Conservation (phyloP, 2,329 filamentous ascomycete species). For the Chlorencoelia australis region DNA sequence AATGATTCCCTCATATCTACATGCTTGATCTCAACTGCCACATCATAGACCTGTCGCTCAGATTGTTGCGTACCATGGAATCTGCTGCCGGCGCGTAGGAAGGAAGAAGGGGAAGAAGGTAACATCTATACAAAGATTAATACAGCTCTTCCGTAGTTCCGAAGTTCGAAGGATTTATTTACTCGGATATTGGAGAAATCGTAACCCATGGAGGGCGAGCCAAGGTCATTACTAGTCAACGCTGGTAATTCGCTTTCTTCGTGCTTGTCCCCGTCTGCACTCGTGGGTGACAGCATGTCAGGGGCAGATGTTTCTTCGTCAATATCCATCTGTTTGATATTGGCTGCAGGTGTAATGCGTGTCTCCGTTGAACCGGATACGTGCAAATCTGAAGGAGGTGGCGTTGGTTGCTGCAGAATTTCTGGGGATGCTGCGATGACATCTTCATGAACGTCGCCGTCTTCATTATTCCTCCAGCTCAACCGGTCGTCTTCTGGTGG, state of each 20-base stretch:
- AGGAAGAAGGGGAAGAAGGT: conserved; percentile 75
- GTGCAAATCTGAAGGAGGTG: conserved; percentile 20
- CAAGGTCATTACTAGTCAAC: conserved; percentile 23
- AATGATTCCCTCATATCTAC: conserved; percentile 92
- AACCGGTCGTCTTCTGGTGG: conserved; percentile 33
- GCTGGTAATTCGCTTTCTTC: conserved; percentile 28
- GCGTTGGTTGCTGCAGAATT: conserved; percentile 23
- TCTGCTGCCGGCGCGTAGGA: conserved; percentile 74
- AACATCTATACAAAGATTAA: conserved; percentile 30
- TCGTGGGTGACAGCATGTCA: conserved; percentile 27
- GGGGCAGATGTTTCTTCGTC: conserved; percentile 28
- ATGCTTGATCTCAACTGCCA: conserved; percentile 94
- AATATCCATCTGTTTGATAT: conserved; percentile 32
- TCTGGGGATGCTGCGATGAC: conserved; percentile 18
- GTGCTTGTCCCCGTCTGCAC: conserved; percentile 30
- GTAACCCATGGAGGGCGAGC: conserved; percentile 39
- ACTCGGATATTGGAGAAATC: conserved; percentile 47
- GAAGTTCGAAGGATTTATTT: conserved; percentile 24
- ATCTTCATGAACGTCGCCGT: conserved; percentile 24
- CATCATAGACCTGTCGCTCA: conserved; percentile 85
- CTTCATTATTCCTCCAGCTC: conserved; percentile 26
- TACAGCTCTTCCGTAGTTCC: not conserved
- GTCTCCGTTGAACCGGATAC: conserved; percentile 23
- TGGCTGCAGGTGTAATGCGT: conserved; percentile 25
- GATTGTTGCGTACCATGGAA: conserved; percentile 90